Evolutionary conservation across 306 rosid species (phyloP), one percentile per base, ranked within the genome.

Genomic region (Hylodesmum podocarpum): DNA sequence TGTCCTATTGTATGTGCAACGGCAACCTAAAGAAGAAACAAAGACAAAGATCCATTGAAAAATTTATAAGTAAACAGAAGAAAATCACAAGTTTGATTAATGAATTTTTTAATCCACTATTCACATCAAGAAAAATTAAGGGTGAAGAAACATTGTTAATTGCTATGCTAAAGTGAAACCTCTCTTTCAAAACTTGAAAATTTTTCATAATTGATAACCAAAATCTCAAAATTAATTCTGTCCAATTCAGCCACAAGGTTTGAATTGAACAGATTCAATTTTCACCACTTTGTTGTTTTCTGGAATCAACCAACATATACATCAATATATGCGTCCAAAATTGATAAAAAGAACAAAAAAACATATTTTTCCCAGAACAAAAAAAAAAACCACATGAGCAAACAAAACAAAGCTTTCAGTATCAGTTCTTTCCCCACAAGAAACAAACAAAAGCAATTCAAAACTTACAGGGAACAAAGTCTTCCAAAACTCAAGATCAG

Each of bases 1-100:
- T 95, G 98, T 66, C 98, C 98, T 74, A 95, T 92, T 33, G 98
- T 92, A 81, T 95, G 98, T 43, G 98, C 98, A 72, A 95, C 86
- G 72, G 97, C 99, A 80, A 95, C 99, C 99, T 95, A 68, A 22
- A 72, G 36, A 43, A 51, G 65, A 70, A 78, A 29, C 59, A 67
- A 78, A 68, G 2, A 50, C 47, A 19, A 71, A 75, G 43, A 73
- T 49, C 81, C 47, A 28, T 41, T 34, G 51, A 66, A 54, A 58
- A 59, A 68, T 53, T 53, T 44, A 66, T 29, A 40, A 36, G 70
- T 9, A 53, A 36, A 73, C 4, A 62, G 51, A 73, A 5, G 72
- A 66, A 51, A 54, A 16, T 44, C 4, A 50, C 39, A 31, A 77
- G 54, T 54, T 11, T 46, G 14, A 8, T 70, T 3, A 24, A 59